Percentiles rank a stretch among this genome's conserved stretches.
Conservation (phyloP, 805 yeast species). For the Yamadazyma scolyti region DNA sequence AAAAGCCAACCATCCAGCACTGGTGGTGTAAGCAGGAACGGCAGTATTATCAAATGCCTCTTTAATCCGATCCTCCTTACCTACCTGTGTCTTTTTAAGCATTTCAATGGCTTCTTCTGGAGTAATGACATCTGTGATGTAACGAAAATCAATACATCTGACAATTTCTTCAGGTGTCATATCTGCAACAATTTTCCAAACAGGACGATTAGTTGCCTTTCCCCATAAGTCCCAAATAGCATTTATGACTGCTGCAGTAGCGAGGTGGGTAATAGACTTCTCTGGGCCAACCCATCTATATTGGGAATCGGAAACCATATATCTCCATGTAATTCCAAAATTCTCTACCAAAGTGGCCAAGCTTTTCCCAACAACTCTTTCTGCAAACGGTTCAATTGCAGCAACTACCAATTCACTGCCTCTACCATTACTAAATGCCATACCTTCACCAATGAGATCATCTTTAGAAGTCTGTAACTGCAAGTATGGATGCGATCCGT, state of each 20-base stretch:
- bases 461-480: conserved; percentile 24
- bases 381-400: conserved; percentile 35
- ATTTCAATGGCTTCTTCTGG: conserved; percentile 36
- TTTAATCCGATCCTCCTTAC: conserved; percentile 18
- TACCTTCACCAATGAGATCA: conserved; percentile 33
- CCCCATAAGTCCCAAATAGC: conserved; percentile 46
- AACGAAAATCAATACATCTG: conserved; percentile 37
- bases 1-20: conserved; percentile 44
- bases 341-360: conserved; percentile 28
- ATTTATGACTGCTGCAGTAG: conserved; percentile 37
- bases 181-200: conserved; percentile 41
- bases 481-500: conserved; percentile 38
- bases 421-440: conserved; percentile 28
- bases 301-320: conserved; percentile 36
- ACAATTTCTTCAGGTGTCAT: conserved; percentile 40
- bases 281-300: conserved; percentile 46
- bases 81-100: conserved; percentile 21
- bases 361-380: conserved; percentile 27
- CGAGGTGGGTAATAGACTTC: conserved; percentile 39
- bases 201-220: conserved; percentile 30
- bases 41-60: conserved; percentile 27
- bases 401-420: conserved; percentile 13
- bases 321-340: conserved; percentile 39
- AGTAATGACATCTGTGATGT: conserved; percentile 41
- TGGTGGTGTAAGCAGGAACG: conserved; percentile 43